A percentile compares a stretch with the other conserved stretches of the same genome.
phyloP scores from a whole-genome alignment of 2,329 filamentous ascomycete genomes.

The Thielaviopsis populi region DNA sequence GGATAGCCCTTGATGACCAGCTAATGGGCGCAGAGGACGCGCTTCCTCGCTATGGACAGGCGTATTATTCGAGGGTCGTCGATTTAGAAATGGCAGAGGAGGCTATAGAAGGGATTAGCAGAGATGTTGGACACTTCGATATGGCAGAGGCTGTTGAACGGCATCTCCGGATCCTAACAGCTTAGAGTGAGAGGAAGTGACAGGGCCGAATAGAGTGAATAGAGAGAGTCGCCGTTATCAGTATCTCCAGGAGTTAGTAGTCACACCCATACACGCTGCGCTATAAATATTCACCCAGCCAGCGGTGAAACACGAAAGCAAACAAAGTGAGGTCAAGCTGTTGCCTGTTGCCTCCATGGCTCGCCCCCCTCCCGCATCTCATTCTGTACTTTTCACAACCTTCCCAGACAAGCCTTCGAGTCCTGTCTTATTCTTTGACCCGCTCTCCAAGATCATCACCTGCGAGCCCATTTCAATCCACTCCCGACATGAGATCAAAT shows the following conservation, averaged over 20 bases:
- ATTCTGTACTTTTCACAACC: slow-evolving; percentile 47
- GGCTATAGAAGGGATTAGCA: not conserved
- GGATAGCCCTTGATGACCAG: not conserved
- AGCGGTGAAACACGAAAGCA: not conserved
- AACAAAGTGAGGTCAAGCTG: not conserved
- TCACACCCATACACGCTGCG: not conserved
- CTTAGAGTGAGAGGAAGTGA: not conserved
- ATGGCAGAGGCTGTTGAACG: not conserved
- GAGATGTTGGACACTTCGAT: not conserved
- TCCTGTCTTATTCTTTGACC: slow-evolving; percentile 49
- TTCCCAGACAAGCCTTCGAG: slow-evolving; percentile 59
- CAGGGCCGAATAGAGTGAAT: not conserved
- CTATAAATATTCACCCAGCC: not conserved
- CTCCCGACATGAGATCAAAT: slow-evolving; percentile 53
- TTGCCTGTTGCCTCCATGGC: not conserved
- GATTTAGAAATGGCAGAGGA: not conserved
- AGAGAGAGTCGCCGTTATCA: not conserved
- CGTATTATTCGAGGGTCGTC: slow-evolving; percentile 1
- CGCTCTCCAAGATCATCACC: slow-evolving; percentile 57
- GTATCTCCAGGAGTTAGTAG: not conserved
- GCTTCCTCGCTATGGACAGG: not conserved
- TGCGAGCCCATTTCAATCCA: slow-evolving; percentile 59
- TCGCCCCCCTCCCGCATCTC: slow-evolving; percentile 1
- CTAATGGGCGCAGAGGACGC: not conserved
- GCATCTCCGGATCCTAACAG: not conserved